These are phyloP conservation scores for Clitopilus hobsonii DNA, from an alignment of 768 basidiomycete genomes.

Conservation along the genomic window DNA sequence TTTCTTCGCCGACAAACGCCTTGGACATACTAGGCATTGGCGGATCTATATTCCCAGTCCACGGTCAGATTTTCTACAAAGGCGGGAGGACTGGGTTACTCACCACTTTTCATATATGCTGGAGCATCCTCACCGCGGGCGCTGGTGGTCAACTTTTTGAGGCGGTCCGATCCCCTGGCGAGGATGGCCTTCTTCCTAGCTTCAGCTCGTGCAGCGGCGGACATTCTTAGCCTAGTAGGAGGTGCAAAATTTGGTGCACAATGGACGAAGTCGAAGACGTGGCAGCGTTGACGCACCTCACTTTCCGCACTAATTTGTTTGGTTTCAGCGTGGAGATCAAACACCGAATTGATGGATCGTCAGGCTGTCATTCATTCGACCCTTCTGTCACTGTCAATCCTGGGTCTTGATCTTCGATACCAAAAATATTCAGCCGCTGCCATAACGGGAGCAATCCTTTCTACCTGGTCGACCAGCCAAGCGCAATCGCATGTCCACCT, in stretches of 20 bases:
- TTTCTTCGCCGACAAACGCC: conserved; percentile 44
- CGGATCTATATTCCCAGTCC: conserved; percentile 27
- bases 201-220: conserved; percentile 68
- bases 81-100: conserved; percentile 10
- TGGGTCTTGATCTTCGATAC: too few relatives aligned
- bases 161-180: conserved; percentile 63
- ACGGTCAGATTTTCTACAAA: not conserved
- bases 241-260: conserved; percentile 2
- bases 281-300: conserved; percentile 11
- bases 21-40: conserved; percentile 30
- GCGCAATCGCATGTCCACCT: too few relatives aligned
- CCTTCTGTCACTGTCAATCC: not conserved
- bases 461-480: too few relatives aligned
- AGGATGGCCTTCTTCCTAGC: conserved; percentile 77
- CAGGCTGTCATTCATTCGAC: not conserved
- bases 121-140: conserved; percentile 65
- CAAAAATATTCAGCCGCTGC: too few relatives aligned
- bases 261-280: conserved; percentile 14
- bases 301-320: conserved; percentile 7
- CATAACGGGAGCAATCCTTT: too few relatives aligned
- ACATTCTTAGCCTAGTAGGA: conserved; percentile 19
- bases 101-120: conserved; percentile 50
- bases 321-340: conserved; percentile 4
- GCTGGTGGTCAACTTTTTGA: conserved; percentile 75
- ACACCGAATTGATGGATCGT: not conserved